phyloP scores from a whole-genome alignment of 805 yeast species.

The Hanseniaspora lachancei region DNA sequence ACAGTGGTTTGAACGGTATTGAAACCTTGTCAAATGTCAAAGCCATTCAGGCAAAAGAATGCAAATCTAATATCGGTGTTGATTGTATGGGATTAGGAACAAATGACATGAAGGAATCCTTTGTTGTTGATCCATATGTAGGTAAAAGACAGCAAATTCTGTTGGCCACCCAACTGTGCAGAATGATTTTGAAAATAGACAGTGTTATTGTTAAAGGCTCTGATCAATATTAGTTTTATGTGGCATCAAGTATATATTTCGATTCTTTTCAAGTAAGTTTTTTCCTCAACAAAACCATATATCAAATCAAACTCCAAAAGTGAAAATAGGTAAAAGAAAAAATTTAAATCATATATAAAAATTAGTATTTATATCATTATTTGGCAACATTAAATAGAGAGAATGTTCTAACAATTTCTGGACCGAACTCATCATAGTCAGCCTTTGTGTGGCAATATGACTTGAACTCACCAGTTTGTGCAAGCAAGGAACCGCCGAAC shows the following conservation, averaged over 20 bases:
- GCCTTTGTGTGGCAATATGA: slow-evolving; percentile 93
- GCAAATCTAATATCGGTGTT: slow-evolving; percentile 65
- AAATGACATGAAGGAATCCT: slow-evolving; percentile 84
- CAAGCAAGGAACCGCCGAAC: slow-evolving; percentile 96
- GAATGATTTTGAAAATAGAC: slow-evolving; percentile 95
- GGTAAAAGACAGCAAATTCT: slow-evolving; percentile 93
- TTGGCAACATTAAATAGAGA: slow-evolving; percentile 84
- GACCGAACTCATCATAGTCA: slow-evolving; percentile 96
- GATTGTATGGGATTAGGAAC: slow-evolving; percentile 84
- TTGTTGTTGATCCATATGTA: slow-evolving; percentile 91
- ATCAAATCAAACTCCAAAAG: no score
- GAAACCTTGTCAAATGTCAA: slow-evolving; percentile 76
- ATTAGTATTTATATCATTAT: slow-evolving; percentile 10
- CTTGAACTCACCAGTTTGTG: slow-evolving; percentile 93
- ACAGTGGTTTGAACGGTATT: slow-evolving; percentile 89
- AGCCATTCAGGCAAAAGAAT: slow-evolving; percentile 68
- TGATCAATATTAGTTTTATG: slow-evolving; percentile 41
- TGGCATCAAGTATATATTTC: neutral
- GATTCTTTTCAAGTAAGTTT: neutral
- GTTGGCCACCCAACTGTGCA: slow-evolving; percentile 90
- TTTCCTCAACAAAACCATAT: neutral
- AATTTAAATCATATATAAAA: neutral
- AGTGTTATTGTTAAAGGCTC: slow-evolving; percentile 87
- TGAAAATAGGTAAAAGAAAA: neutral
- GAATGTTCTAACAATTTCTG: slow-evolving; percentile 93